phyloP scores from a whole-genome alignment of 495 filamentous ascomycete genomes.

The Aspergillus incahuasiensis region DNA sequence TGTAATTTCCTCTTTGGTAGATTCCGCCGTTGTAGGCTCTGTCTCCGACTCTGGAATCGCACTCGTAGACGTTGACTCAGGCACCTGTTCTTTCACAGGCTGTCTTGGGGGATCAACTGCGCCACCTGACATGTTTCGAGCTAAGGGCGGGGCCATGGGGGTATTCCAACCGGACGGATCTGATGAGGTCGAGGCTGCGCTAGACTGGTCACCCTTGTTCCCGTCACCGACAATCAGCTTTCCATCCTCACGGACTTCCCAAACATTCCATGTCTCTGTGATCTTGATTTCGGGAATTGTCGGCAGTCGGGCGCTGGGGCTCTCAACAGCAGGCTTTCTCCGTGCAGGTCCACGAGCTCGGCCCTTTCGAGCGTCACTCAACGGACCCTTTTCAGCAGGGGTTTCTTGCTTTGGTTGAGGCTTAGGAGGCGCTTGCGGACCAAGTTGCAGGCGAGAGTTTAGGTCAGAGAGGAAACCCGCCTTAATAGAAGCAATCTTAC shows the following conservation, averaged over 20 bases:
- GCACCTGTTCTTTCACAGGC: slow-evolving; percentile 9
- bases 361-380: slow-evolving; percentile 83
- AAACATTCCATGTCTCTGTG: slow-evolving; percentile 47
- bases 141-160: slow-evolving; percentile 35
- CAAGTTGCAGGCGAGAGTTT: slow-evolving; percentile 76
- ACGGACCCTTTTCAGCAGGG: slow-evolving; percentile 67
- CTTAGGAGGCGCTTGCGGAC: slow-evolving; percentile 69
- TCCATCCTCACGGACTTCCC: slow-evolving; percentile 46
- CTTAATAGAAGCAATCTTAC: slow-evolving; percentile 86
- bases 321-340: slow-evolving; percentile 57
- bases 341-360: slow-evolving; percentile 83
- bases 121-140: slow-evolving; percentile 56
- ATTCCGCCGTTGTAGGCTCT: slow-evolving; percentile 5
- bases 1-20: slow-evolving; percentile 5
- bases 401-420: slow-evolving; percentile 56
- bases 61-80: slow-evolving; percentile 1
- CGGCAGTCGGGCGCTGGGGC: slow-evolving; percentile 25
- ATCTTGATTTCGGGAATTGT: slow-evolving; percentile 43
- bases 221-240: slow-evolving; percentile 34
- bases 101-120: slow-evolving; percentile 31
- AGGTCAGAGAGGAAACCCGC: slow-evolving; percentile 87
- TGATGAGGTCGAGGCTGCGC: slow-evolving; percentile 19
- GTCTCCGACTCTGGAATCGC: not conserved
- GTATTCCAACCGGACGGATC: slow-evolving; percentile 23
- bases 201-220: slow-evolving; percentile 19